These are phyloP conservation scores for Micromonas commoda DNA, from an alignment of 139 green algal species.

Conservation along the genomic window DNA sequence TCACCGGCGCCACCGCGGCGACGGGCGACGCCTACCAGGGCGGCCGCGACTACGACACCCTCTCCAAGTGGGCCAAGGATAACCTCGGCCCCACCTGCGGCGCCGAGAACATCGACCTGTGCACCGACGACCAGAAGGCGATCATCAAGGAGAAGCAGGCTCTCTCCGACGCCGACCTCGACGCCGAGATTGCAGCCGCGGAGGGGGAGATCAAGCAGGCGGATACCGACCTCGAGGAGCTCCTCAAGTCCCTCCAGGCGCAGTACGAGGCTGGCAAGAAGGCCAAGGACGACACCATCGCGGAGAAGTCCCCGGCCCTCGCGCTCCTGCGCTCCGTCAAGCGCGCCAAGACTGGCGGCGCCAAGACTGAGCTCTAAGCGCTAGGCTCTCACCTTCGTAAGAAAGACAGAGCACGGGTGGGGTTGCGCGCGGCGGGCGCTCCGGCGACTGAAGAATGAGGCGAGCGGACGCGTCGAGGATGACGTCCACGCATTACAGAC, in stretches of 20 bases:
- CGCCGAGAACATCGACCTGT: constrained; percentile 23
- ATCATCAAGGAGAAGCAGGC: constrained; percentile 4
- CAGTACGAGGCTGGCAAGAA: constrained; percentile 25
- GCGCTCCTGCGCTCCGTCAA: constrained; percentile 15
- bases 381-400: too few species aligned
- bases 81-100: constrained; percentile 19
- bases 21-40: constrained; percentile 24
- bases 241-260: constrained; percentile 14
- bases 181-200: not conserved
- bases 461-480: too few species aligned
- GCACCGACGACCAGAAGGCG: constrained; percentile 23
- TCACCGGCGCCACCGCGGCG: constrained; percentile 18
- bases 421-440: too few species aligned
- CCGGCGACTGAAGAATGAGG: too few species aligned
- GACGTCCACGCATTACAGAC: too few species aligned
- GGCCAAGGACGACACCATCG: constrained; percentile 10
- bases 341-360: not conserved
- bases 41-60: constrained; percentile 24
- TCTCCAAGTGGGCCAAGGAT: constrained; percentile 12
- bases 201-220: constrained; percentile 11
- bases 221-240: constrained; percentile 7
- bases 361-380: constrained; percentile 10
- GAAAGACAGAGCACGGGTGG: too few species aligned
- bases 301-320: constrained; percentile 9
- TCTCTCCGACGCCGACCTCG: constrained; percentile 3